Percentiles rank a stretch among this genome's conserved stretches.
These are phyloP conservation scores for Dacryopinax primogenitus DNA, from an alignment of 768 basidiomycete species.

Conservation along the genomic window DNA sequence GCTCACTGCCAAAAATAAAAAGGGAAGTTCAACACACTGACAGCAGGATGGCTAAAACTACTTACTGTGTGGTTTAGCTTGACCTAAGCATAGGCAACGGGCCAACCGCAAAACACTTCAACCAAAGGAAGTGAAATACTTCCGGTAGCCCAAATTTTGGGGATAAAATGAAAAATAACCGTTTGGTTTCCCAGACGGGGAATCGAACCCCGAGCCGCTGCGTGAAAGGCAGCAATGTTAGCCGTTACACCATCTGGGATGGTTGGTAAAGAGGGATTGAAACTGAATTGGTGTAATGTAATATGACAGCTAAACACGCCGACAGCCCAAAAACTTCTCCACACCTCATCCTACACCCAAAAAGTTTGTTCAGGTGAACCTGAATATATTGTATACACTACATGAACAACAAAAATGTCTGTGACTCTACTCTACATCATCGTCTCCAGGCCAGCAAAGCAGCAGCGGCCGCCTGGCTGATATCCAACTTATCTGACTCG, in stretches of 20 bases:
- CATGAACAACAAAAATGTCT: not conserved
- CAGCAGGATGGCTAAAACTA: too few species aligned
- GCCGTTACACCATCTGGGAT: constrained; percentile 18
- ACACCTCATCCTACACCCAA: not conserved
- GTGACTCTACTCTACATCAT: not conserved
- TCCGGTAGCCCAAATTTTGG: not conserved
- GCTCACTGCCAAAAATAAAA: too few species aligned
- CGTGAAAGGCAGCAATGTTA: constrained; percentile 19
- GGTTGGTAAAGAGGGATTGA: too few species aligned
- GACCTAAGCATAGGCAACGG: too few species aligned
- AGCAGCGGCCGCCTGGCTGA: not conserved
- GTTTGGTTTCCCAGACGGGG: constrained; percentile 15
- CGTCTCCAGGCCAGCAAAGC: not conserved
- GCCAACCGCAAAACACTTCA: too few species aligned
- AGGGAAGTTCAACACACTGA: too few species aligned
- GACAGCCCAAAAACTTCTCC: too few species aligned
- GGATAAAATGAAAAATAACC: not conserved
- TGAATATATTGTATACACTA: constrained; percentile 3
- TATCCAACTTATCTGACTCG: not conserved
- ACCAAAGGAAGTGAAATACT: not conserved
- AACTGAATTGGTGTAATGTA: too few species aligned
- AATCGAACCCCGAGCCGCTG: constrained; percentile 19
- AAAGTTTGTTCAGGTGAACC: not conserved
- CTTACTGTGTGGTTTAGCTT: not conserved
- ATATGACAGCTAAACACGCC: too few species aligned